Conservation (phyloP, 2,329 filamentous ascomycete genomes). For the Fusarium acutatum region DNA sequence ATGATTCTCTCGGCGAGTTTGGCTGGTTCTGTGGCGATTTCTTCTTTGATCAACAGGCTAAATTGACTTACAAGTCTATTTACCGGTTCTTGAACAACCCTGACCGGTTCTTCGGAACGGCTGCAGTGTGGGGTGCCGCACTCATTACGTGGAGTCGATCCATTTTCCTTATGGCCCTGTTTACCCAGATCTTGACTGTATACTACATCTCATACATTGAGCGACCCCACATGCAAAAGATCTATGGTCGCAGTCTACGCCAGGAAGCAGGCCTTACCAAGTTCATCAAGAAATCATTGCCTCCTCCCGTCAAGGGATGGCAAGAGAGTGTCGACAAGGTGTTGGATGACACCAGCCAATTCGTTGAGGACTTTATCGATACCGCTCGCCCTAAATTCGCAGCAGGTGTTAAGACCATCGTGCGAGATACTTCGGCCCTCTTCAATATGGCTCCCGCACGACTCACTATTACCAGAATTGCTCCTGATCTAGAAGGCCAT, state of each 20-base stretch:
- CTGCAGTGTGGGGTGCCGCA: constrained; percentile 94
- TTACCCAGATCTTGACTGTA: constrained; percentile 86
- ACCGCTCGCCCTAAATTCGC: constrained; percentile 85
- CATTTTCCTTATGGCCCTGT: constrained; percentile 85
- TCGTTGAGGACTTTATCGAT: constrained; percentile 91
- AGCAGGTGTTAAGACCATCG: constrained; percentile 84
- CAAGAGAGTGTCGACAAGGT: constrained; percentile 89
- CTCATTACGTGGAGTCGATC: constrained; percentile 90
- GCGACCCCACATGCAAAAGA: constrained; percentile 96
- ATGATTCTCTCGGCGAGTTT: constrained; percentile 95
- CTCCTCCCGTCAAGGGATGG: constrained; percentile 82
- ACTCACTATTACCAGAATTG: constrained; percentile 81
- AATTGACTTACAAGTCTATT: constrained; percentile 94
- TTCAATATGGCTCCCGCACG: constrained; percentile 91
- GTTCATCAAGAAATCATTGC: constrained; percentile 87
- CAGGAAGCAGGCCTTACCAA: constrained; percentile 90
- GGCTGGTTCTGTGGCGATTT: constrained; percentile 99
- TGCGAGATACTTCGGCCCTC: constrained; percentile 85
- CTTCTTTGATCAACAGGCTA: constrained; percentile 90
- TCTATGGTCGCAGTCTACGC: constrained; percentile 86
- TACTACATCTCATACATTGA: constrained; percentile 93
- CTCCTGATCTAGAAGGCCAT: constrained; percentile 81
- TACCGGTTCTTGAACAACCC: constrained; percentile 99
- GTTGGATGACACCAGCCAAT: constrained; percentile 84
- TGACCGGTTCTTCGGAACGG: constrained; percentile 90